These are phyloP conservation scores for Metschnikowia aberdeeniae DNA, from an alignment of 805 yeast species.

Conservation along the genomic window DNA sequence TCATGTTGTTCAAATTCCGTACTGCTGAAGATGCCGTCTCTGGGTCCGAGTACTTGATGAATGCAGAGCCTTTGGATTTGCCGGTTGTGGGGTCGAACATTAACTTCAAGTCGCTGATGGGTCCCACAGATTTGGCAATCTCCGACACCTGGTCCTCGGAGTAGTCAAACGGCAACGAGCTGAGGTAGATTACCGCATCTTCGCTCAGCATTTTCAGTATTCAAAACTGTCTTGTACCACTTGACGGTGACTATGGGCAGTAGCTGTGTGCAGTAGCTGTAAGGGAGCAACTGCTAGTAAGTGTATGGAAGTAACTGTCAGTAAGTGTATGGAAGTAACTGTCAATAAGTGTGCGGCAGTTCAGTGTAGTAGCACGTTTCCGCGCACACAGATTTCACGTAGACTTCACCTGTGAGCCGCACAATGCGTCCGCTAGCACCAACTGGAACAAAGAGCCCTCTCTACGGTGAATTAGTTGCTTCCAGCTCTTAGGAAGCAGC, in stretches of 20 bases:
- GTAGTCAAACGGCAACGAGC: constrained; percentile 88
- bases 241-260: no score
- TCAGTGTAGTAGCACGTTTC: no score
- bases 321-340: neutral
- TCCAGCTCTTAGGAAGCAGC: no score
- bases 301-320: neutral
- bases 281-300: neutral
- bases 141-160: constrained; percentile 92
- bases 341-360: no score
- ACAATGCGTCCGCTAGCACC: no score
- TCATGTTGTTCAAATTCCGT: constrained; percentile 75
- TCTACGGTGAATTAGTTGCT: no score
- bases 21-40: constrained; percentile 92
- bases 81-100: constrained; percentile 88
- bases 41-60: constrained; percentile 74
- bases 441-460: no score
- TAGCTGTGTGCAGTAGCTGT: no score
- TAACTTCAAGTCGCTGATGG: constrained; percentile 69
- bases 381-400: no score
- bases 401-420: no score
- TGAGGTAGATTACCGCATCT: constrained; percentile 54
- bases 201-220: constrained; percentile 7
- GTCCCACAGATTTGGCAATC: constrained; percentile 83
- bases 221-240: no score
- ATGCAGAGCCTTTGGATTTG: constrained; percentile 85